Base-by-base conservation (phyloP, 2,329 filamentous ascomycete genomes). In the Epichloe sp. region DNA sequence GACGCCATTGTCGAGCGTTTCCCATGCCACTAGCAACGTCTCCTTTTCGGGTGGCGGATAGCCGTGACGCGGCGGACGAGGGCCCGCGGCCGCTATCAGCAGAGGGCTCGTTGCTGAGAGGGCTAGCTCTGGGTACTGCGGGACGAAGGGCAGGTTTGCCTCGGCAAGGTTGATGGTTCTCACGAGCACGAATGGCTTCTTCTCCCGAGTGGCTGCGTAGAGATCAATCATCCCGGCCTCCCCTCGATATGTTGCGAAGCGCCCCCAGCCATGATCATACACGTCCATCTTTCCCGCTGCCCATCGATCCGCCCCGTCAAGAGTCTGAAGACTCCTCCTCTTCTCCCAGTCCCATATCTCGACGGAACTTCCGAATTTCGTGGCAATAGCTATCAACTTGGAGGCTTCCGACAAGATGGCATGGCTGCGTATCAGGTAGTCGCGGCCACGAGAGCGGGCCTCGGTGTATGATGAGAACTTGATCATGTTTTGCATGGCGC, bases 401-500 rank as follows among this genome's bases (percentile, higher is more conserved):
- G 60, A 61, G 1, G 66, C 54, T 54, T 71, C 68, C 2, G 68
- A 70, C 12, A 71, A 60, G 52, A 71, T 68, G 36, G 66, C 63
- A 52, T 71, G 68, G 51, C 67, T 70, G 52, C 68, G 67, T n/a
- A 71, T 66, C 49, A 71, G 62, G 53, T 70, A 71, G 38, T 71
- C 68, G 50, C 68, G 65, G 4, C 65, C 68, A 0, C 68, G 65
- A 2, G 62, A 57, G 45, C 65, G 65, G 1, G 66, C 64, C 14
- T 66, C 66, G 1, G 67, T 68, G 53, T 70, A 70, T 10, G 65
- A 66, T 1, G 64, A 63, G 36, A 70, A 62, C 41, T 71, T 71
- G 60, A 71, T 60, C 38, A 56, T 55, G 49, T 55, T 62, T 53
- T 88, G 78, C 0, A 88, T 81, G 58, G 90, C 85, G 23, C 90